phyloP scores from a whole-genome alignment of 768 basidiomycete species.

The Austroboletus festivus region DNA sequence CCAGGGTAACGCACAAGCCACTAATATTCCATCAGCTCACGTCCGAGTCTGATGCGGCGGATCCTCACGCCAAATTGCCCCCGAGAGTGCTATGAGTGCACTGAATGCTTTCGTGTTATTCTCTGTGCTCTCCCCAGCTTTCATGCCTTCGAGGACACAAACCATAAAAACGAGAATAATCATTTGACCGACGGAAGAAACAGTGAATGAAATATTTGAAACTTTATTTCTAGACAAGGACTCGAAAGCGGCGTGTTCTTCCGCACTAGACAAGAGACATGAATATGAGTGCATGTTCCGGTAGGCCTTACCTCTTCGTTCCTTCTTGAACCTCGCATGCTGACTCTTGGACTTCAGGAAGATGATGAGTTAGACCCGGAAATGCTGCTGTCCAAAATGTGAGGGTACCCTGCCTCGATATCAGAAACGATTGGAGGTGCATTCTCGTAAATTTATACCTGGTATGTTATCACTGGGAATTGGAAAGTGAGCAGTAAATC shows the following conservation, averaged over 20 bases:
- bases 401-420: conserved; percentile 47
- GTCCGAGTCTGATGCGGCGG: too few species aligned
- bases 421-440: not conserved
- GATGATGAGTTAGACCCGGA: conserved; percentile 67
- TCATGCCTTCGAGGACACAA: conserved; percentile 66
- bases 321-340: conserved; percentile 37
- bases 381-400: conserved; percentile 87
- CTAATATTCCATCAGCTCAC: too few species aligned
- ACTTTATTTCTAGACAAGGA: conserved; percentile 70
- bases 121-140: conserved; percentile 56
- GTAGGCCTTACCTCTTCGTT: conserved; percentile 42
- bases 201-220: conserved; percentile 70
- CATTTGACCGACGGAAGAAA: conserved; percentile 69
- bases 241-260: conserved; percentile 53
- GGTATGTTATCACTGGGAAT: conserved; percentile 63
- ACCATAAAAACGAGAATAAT: conserved; percentile 70
- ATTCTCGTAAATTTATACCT: conserved; percentile 37
- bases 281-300: not conserved
- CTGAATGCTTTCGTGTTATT: conserved; percentile 78
- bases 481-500: not conserved
- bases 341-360: conserved; percentile 65
- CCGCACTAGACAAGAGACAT: conserved; percentile 27
- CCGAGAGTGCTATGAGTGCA: conserved; percentile 73
- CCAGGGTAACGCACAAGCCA: conserved; percentile 70
- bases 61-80: conserved; percentile 72